These are phyloP conservation scores for Cordyceps cateniannulata DNA, from an alignment of 2,329 filamentous ascomycete genomes.

Conservation along the genomic window DNA sequence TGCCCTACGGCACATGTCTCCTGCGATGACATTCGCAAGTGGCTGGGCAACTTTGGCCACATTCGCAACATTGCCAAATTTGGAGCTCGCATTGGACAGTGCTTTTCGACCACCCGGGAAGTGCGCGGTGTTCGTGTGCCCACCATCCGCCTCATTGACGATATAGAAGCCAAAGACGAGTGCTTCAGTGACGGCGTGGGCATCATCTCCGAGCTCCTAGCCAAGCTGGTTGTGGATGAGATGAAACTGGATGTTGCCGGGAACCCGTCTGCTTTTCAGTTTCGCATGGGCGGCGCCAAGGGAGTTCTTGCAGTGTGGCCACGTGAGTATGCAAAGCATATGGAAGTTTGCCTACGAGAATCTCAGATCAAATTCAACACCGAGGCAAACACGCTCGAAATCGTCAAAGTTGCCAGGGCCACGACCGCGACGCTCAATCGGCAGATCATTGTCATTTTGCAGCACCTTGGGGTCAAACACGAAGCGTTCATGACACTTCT, in stretches of 20 bases:
- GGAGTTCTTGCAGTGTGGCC: conserved; percentile 76
- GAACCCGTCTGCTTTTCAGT: conserved; percentile 79
- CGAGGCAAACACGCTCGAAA: conserved; percentile 66
- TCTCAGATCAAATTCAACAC: conserved; percentile 86
- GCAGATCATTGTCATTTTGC: conserved; percentile 83
- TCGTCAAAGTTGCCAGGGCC: conserved; percentile 73
- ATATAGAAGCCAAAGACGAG: conserved; percentile 62
- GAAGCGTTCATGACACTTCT: conserved; percentile 62
- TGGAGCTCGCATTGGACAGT: conserved; percentile 83
- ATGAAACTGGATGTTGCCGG: conserved; percentile 52
- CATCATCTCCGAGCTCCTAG: conserved; percentile 76
- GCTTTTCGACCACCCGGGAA: conserved; percentile 85
- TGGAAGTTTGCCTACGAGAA: conserved; percentile 69
- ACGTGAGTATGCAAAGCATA: conserved; percentile 46
- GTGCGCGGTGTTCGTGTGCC: conserved; percentile 59
- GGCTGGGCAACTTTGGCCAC: conserved; percentile 80
- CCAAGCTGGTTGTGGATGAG: conserved; percentile 65
- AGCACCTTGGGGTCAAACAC: conserved; percentile 65
- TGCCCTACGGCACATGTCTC: conserved; percentile 60
- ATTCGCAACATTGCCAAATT: conserved; percentile 85
- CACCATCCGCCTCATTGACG: conserved; percentile 54
- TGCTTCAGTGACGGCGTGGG: conserved; percentile 91
- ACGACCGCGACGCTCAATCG: conserved; percentile 78
- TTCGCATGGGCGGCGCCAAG: conserved; percentile 88
- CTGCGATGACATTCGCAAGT: conserved; percentile 69